Conservation (phyloP, 2,329 filamentous ascomycete species). For the Cytospora leucostoma region DNA sequence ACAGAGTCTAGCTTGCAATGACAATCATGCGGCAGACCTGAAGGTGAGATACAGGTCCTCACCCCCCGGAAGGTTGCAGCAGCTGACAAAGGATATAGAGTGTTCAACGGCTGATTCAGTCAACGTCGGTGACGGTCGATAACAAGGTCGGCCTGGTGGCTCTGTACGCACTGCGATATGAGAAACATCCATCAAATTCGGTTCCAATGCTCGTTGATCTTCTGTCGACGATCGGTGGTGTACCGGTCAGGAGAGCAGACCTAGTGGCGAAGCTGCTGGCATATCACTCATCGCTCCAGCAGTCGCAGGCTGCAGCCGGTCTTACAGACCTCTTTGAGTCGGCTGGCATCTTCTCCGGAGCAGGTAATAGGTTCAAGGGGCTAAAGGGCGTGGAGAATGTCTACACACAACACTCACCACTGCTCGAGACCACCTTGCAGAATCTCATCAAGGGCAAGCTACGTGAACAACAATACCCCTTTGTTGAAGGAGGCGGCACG, state of each 20-base stretch:
- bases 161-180: slow-evolving; percentile 92
- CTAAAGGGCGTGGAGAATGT: slow-evolving; percentile 98
- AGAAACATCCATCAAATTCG: slow-evolving; percentile 81
- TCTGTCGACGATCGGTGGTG: slow-evolving; percentile 78
- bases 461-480: slow-evolving; percentile 86
- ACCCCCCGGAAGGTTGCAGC: not conserved
- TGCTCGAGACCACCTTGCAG: slow-evolving; percentile 83
- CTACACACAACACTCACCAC: slow-evolving; percentile 94
- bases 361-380: slow-evolving; percentile 85
- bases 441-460: slow-evolving; percentile 90
- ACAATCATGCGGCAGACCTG: slow-evolving; percentile 89
- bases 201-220: slow-evolving; percentile 85
- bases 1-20: slow-evolving; percentile 94
- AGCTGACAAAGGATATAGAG: slow-evolving; percentile 50
- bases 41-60: slow-evolving; percentile 59
- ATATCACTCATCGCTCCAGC: slow-evolving; percentile 86
- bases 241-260: slow-evolving; percentile 73
- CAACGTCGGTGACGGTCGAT: slow-evolving; percentile 72
- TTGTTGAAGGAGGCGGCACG: slow-evolving; percentile 82
- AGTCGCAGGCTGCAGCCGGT: slow-evolving; percentile 71
- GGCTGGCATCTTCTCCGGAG: slow-evolving; percentile 85
- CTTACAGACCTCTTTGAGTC: slow-evolving; percentile 93
- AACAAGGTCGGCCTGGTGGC: slow-evolving; percentile 89
- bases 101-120: slow-evolving; percentile 83
- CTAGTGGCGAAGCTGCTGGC: slow-evolving; percentile 79